Base-by-base conservation (phyloP, 2,329 filamentous ascomycete genomes). In the Fusarium avenaceum region DNA sequence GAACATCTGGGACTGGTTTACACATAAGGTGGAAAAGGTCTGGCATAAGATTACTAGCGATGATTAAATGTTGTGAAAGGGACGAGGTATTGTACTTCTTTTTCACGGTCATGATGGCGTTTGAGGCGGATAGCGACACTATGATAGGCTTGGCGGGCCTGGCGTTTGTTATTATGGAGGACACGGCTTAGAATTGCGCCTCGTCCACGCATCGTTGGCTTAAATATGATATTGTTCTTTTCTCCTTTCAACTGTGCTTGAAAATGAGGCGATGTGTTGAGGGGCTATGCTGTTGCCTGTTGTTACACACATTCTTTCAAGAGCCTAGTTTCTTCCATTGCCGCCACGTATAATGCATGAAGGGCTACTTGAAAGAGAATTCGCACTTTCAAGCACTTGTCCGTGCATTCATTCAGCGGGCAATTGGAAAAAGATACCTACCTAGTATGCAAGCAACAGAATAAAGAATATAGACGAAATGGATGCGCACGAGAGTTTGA, bases 1-100 rank as follows among this genome's bases (percentile, higher is more conserved):
- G 62, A 76, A 76, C 6, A 78, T 83, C 33, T 87, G 84, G 83
- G 78, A 84, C 48, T 87, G 85, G 85, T 69, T 87, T 14, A 82
- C 79, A 4, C 82, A 80, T 35, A 82, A 86, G 63, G 72, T 86
- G 14, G 78, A 77, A 32, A 76, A 82, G 33, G 76, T 81, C 22
- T 85, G 83, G 84, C 76, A 79, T 38, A 83, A 84, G 69, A 76
- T 86, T 19, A 79, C 71, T 14, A 76, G 75, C 14, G 73, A 74
- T 8, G 69, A 67, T 32, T 71, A 58, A 57, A 42, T 40, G 19
- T 20, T 50, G 22, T 20, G 35, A 35, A 33, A 26, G 20, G 15
- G n/a, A 17, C 15, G 15, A 30, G 26, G 35, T 43, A 30, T 20
- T 59, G 33, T 38, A 32, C 40, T 26, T 28, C 20, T 46, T 51